phyloP scores from a whole-genome alignment of 2,329 filamentous ascomycete species.

The Pyrenochaeta sp. region DNA sequence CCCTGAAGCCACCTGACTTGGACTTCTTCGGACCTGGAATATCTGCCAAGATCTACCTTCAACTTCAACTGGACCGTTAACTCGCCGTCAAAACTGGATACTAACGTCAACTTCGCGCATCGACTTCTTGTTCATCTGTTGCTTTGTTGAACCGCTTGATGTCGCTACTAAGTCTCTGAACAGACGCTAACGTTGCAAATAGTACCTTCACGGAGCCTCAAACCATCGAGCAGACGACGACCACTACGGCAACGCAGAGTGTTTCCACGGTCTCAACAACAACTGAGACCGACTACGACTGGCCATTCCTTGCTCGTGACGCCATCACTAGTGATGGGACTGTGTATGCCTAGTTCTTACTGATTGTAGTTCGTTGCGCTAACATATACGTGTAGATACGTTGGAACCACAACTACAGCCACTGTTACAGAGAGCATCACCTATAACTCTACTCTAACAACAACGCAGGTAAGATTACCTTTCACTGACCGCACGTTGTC shows the following conservation, averaged over 20 bases:
- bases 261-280: not conserved
- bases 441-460: not conserved
- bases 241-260: not conserved
- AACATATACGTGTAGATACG: too few relatives aligned
- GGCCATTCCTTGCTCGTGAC: not conserved
- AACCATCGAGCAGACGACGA: not conserved
- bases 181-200: not conserved
- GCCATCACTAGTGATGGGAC: not conserved
- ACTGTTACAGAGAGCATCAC: not conserved
- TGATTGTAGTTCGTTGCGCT: too few relatives aligned
- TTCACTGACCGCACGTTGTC: not conserved
- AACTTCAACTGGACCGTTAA: not conserved
- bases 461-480: not conserved
- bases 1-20: too few relatives aligned
- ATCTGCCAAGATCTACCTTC: not conserved
- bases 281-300: not conserved
- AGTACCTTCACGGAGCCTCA: not conserved
- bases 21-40: not conserved
- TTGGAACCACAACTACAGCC: not conserved
- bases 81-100: not conserved
- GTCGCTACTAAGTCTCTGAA: not conserved
- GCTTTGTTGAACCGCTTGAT: not conserved
- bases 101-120: not conserved
- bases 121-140: not conserved
- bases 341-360: too few relatives aligned